phyloP scores from a whole-genome alignment of 192 early-diverging fungal species.

The Coemansia sp. region DNA sequence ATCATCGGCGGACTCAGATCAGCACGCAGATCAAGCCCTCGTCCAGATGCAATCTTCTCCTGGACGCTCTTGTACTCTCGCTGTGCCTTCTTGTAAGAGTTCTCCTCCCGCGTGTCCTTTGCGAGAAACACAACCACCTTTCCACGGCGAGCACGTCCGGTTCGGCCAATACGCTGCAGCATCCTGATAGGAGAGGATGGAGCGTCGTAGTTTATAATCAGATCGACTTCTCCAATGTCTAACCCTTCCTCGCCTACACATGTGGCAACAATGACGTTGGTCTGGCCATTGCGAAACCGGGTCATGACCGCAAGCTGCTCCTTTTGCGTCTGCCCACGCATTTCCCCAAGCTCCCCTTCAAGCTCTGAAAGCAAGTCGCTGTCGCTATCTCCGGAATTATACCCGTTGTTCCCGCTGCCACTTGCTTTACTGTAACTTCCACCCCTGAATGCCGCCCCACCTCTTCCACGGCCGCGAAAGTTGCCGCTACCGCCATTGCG shows the following conservation, averaged over 20 bases:
- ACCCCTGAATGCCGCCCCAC: background rate
- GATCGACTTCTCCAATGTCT: slow-evolving; percentile 94
- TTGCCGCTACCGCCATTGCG: slow-evolving; percentile 14
- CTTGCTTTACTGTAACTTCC: background rate
- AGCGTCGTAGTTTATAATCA: slow-evolving; percentile 87
- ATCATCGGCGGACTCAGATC: slow-evolving; percentile 54
- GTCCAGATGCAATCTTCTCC: slow-evolving; percentile 40
- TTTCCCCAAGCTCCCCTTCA: slow-evolving; percentile 22
- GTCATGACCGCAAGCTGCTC: slow-evolving; percentile 78
- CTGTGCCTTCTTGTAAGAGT: slow-evolving; percentile 52
- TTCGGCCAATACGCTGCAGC: slow-evolving; percentile 54
- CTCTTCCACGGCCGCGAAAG: slow-evolving; percentile 9
- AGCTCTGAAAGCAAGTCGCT: slow-evolving; percentile 16
- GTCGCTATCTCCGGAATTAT: slow-evolving; percentile 6
- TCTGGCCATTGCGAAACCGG: slow-evolving; percentile 72
- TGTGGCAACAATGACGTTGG: slow-evolving; percentile 87
- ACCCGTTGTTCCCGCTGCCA: background rate
- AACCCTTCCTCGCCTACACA: slow-evolving; percentile 95
- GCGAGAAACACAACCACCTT: slow-evolving; percentile 52
- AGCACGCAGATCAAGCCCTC: slow-evolving; percentile 28
- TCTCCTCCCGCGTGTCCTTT: slow-evolving; percentile 51
- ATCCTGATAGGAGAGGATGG: slow-evolving; percentile 52
- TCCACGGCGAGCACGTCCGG: slow-evolving; percentile 51
- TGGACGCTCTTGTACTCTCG: slow-evolving; percentile 54
- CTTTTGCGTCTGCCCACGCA: slow-evolving; percentile 81